A percentile compares a stretch with the other conserved stretches of the same genome.
These are phyloP conservation scores for Viola pubescens DNA, from an alignment of 441 rosid species.

Conservation along the genomic window DNA sequence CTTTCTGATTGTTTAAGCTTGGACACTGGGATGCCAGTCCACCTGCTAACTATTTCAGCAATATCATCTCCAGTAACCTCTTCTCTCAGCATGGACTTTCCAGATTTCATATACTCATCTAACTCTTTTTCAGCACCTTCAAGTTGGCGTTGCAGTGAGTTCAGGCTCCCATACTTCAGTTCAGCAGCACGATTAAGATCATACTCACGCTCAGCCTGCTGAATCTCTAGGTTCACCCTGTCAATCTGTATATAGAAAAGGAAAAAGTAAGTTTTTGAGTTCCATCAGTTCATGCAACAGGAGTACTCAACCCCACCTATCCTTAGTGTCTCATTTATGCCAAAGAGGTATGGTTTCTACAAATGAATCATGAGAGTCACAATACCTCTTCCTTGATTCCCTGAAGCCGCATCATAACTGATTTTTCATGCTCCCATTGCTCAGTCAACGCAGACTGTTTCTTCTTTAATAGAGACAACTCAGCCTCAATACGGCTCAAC, in stretches of 20 bases:
- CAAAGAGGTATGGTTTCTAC: neutral
- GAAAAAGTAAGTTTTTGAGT: neutral
- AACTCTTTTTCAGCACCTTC: conserved; percentile 79
- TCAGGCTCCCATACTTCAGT: conserved; percentile 89
- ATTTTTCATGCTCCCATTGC: conserved; percentile 96
- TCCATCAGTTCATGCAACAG: neutral
- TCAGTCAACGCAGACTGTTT: conserved; percentile 75
- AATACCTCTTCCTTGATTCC: conserved; percentile 90
- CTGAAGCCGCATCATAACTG: conserved; percentile 83
- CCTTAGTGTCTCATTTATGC: neutral
- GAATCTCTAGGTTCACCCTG: conserved; percentile 89
- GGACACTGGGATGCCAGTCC: conserved; percentile 96
- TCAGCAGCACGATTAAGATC: conserved; percentile 99
- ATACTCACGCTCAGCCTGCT: conserved; percentile 96
- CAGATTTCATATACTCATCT: conserved; percentile 75
- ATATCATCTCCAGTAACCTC: conserved; percentile 89
- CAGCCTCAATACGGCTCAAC: conserved; percentile 67
- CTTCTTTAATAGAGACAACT: conserved; percentile 55
- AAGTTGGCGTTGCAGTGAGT: conserved; percentile 77
- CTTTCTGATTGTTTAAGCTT: conserved; percentile 92
- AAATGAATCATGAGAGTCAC: neutral
- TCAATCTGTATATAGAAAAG: conserved; percentile 50
- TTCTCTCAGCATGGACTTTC: conserved; percentile 93
- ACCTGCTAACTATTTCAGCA: conserved; percentile 92
- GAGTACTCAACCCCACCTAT: neutral